These are phyloP conservation scores for Mycena chlorophos DNA, from an alignment of 768 basidiomycete species.

Conservation along the genomic window DNA sequence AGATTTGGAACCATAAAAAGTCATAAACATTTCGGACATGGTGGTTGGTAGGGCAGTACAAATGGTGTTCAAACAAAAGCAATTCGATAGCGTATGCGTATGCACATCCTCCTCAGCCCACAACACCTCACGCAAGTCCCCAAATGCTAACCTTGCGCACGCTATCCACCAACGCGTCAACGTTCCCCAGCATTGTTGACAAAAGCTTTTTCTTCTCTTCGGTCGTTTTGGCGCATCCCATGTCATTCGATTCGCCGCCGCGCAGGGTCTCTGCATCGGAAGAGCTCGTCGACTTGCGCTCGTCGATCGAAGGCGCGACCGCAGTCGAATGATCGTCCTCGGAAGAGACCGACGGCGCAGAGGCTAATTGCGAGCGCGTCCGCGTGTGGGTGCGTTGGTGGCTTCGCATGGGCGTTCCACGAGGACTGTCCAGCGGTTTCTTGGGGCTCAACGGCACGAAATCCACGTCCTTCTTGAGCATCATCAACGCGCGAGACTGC, in stretches of 20 bases:
- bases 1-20: too few species aligned
- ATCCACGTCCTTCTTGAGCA: conserved; percentile 72
- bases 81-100: not conserved
- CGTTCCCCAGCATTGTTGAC: conserved; percentile 84
- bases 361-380: conserved; percentile 15
- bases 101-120: not conserved
- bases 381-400: conserved; percentile 10
- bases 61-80: too few species aligned
- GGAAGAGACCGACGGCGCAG: conserved; percentile 1
- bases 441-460: conserved; percentile 72
- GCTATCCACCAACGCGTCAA: conserved; percentile 86
- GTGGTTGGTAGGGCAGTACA: too few species aligned
- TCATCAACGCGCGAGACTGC: conserved; percentile 55
- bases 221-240: conserved; percentile 49
- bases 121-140: conserved; percentile 54
- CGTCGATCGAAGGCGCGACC: not conserved
- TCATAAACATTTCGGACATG: too few species aligned
- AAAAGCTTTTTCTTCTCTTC: conserved; percentile 83
- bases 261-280: conserved; percentile 7
- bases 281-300: too few species aligned
- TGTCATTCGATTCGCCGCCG: conserved; percentile 23
- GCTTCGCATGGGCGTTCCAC: not conserved
- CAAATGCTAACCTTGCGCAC: conserved; percentile 86
- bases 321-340: not conserved
- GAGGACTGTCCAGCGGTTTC: conserved; percentile 37